These are phyloP conservation scores for Naganishia sp. DNA, from an alignment of 1,284 basidiomycete species.

Conservation along the genomic window DNA sequence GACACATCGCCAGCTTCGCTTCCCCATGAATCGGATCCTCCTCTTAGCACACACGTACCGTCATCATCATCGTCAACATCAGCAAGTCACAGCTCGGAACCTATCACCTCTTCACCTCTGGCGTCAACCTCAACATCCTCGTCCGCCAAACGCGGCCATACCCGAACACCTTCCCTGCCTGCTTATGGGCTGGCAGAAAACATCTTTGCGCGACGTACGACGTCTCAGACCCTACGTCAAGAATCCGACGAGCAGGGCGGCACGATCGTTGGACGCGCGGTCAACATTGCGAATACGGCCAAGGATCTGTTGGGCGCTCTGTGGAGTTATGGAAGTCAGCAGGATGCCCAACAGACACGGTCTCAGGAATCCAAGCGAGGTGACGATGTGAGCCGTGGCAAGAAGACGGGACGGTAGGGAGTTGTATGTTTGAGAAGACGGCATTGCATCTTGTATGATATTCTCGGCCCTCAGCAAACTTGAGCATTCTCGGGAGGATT, in stretches of 20 bases:
- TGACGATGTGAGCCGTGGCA: conserved; percentile 7
- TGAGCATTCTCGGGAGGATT: not conserved
- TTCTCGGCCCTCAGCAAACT: not conserved
- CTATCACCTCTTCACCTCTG: conserved; percentile 3
- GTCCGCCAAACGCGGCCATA: conserved; percentile 19
- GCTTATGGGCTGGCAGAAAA: not conserved
- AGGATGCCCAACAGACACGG: conserved; percentile 8
- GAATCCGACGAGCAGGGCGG: conserved; percentile 45
- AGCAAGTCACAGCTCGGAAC: conserved; percentile 6
- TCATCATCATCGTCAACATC: conserved; percentile 8
- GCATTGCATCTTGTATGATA: conserved; percentile 13
- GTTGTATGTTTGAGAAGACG: not conserved
- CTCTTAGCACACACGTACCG: not conserved
- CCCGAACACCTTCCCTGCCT: conserved; percentile 27
- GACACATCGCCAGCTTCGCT: conserved; percentile 52
- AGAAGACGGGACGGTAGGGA: conserved; percentile 8
- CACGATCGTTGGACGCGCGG: conserved; percentile 51
- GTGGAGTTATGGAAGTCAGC: conserved; percentile 42
- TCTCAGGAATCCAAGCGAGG: conserved; percentile 1
- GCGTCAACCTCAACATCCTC: conserved; percentile 14
- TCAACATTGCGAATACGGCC: conserved; percentile 54
- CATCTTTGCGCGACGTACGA: not conserved
- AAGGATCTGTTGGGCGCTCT: conserved; percentile 54
- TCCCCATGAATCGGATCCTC: conserved; percentile 39
- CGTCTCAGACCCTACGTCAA: conserved; percentile 13